Evolutionary conservation across 768 basidiomycete species (phyloP).

Genomic region (Auriscalpium orientale): DNA sequence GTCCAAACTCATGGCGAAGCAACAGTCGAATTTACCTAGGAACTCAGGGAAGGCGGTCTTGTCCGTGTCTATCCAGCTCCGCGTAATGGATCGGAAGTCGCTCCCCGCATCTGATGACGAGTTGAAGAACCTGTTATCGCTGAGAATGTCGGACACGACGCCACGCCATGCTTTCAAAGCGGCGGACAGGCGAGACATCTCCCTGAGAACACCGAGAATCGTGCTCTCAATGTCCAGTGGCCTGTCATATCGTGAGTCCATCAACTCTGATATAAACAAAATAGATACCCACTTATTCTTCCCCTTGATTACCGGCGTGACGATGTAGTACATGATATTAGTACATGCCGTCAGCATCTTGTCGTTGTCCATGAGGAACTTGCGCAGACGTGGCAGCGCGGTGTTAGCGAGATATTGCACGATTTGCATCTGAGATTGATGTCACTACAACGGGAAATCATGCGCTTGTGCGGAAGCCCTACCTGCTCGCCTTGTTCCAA

Average conservation of each 20-base stretch:
- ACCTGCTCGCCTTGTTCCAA: too few species aligned
- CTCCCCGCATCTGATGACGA: slow-evolving; percentile 46
- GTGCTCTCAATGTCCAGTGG: slow-evolving; percentile 72
- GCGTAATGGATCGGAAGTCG: slow-evolving; percentile 74
- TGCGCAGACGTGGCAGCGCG: slow-evolving; percentile 68
- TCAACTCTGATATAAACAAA: not conserved
- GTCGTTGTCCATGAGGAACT: slow-evolving; percentile 79
- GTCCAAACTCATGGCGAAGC: slow-evolving; percentile 1
- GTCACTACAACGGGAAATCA: too few species aligned
- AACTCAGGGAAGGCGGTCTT: slow-evolving; percentile 82
- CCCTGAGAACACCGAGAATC: slow-evolving; percentile 61
- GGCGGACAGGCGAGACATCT: slow-evolving; percentile 71
- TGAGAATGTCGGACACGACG: slow-evolving; percentile 72
- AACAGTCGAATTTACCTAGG: slow-evolving; percentile 41
- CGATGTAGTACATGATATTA: slow-evolving; percentile 78
- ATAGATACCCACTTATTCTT: slow-evolving; percentile 50
- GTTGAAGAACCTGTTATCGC: slow-evolving; percentile 84
- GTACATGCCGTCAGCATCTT: slow-evolving; percentile 71
- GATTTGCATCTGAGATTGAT: slow-evolving; percentile 39
- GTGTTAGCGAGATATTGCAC: slow-evolving; percentile 59
- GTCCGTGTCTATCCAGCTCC: slow-evolving; percentile 76
- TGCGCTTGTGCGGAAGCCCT: too few species aligned
- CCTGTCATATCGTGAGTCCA: slow-evolving; percentile 27
- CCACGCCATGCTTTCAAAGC: slow-evolving; percentile 81
- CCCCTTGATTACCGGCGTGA: slow-evolving; percentile 73